Evolutionary conservation across 2,329 filamentous ascomycete genomes (phyloP).

Genomic region (Teratosphaeria viscida): DNA sequence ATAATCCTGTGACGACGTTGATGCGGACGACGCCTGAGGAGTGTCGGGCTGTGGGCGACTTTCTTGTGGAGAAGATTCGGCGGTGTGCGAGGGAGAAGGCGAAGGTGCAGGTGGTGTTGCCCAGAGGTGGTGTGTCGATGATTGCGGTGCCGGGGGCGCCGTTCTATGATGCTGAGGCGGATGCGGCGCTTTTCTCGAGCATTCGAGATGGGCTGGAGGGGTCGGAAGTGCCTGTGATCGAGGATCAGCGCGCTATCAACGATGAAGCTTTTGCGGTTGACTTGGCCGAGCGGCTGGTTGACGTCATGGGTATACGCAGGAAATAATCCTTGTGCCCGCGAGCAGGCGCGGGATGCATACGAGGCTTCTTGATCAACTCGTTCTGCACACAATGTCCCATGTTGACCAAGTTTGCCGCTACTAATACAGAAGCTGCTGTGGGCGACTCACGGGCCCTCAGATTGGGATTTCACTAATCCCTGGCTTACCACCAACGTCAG

Average conservation of each 20-base stretch:
- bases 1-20: constrained; percentile 57
- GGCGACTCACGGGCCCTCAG: no score
- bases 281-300: constrained; percentile 30
- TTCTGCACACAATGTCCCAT: no score
- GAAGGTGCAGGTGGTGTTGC: constrained; percentile 48
- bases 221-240: constrained; percentile 42
- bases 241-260: constrained; percentile 46
- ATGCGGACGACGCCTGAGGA: constrained; percentile 54
- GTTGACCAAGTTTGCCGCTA: no score
- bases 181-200: constrained; percentile 36
- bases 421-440: no score
- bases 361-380: no score
- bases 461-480: no score
- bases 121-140: constrained; percentile 51
- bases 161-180: constrained; percentile 43
- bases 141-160: constrained; percentile 43
- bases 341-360: neutral
- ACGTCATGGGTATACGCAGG: constrained; percentile 12
- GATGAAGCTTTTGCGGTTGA: constrained; percentile 41
- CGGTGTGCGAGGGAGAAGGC: constrained; percentile 29
- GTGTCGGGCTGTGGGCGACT: constrained; percentile 43
- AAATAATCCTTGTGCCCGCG: neutral
- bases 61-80: constrained; percentile 46
- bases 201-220: constrained; percentile 41
- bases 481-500: no score